Percentiles rank a stretch among this genome's conserved stretches.
phyloP scores from a whole-genome alignment of 306 rosid genomes.

The Dalbergia oliveri region DNA sequence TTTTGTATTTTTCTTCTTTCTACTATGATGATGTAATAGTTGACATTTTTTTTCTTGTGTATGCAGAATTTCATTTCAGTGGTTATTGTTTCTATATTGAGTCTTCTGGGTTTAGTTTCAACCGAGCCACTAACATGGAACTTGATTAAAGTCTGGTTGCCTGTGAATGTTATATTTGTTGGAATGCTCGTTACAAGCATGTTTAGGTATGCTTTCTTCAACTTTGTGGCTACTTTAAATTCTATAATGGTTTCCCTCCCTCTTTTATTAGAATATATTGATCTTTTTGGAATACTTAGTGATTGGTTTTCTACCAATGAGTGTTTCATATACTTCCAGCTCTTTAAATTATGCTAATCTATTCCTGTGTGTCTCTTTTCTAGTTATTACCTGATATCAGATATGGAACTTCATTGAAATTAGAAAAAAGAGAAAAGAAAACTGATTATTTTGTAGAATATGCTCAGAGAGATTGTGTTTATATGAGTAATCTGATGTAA shows the following conservation, averaged over 20 bases:
- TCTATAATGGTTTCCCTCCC: constrained; percentile 1
- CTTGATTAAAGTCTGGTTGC: constrained; percentile 93
- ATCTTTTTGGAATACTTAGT: constrained; percentile 11
- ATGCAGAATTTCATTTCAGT: constrained; percentile 95
- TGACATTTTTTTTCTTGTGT: constrained; percentile 39
- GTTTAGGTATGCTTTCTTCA: constrained; percentile 77
- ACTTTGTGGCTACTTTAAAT: constrained; percentile 30
- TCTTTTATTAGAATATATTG: neutral
- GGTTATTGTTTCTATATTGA: constrained; percentile 71
- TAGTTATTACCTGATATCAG: constrained; percentile 2
- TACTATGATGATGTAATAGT: constrained; percentile 25
- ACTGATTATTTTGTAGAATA: neutral
- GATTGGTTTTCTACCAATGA: constrained; percentile 33
- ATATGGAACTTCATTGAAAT: neutral
- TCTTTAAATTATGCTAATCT: neutral
- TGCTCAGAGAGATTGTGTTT: constrained; percentile 20
- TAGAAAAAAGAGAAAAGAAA: neutral
- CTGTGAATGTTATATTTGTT: constrained; percentile 90
- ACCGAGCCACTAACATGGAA: constrained; percentile 95
- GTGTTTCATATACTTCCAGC: constrained; percentile 13
- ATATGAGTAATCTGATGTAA: constrained; percentile 1
- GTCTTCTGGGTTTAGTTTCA: constrained; percentile 77
- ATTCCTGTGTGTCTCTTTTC: neutral
- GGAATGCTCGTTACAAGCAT: constrained; percentile 99
- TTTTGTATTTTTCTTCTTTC: neutral